Evolutionary conservation across 495 filamentous ascomycete genomes (phyloP), one percentile per base, ranked within the genome.

Genomic region (Evernia prunastri): DNA sequence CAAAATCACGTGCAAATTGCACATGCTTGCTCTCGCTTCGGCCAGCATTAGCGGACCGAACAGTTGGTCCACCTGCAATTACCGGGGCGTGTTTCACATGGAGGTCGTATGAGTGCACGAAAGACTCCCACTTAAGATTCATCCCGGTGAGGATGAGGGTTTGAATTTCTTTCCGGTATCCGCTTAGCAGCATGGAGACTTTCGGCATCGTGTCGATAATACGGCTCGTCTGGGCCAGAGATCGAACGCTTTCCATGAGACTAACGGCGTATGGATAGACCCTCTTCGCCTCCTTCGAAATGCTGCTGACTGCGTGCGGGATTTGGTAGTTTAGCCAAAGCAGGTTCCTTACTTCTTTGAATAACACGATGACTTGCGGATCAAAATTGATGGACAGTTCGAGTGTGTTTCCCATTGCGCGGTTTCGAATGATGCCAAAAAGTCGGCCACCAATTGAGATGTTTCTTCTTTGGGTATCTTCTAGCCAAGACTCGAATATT

Each of bases 301-400:
- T 88, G 67, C 90, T 97, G 81, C 86, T 96, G 70, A 99, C 87
- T 2, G 87, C 81, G 77, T 97, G 94, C 31, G 95, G 94, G 35
- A 99, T 89, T 60, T 88, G 86, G 73, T 89, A 97, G 70, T 89
- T 91, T 54, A 94, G 84, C 92, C 93, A 97, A 33, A 91, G 82
- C 36, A 99, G 81, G 69, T 97, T 97, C 33, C 94, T 86, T n/a
- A 96, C 95, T 77, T 99, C 94, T 71, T 99, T 99, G 81, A 97
- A 99, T 37, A 99, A 76, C 0, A 91, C 90, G 73, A 97, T 99
- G 64, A 97, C 89, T 71, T 97, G 93, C 12, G 89, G 86, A 75
- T 99, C 92, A 65, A 99, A 99, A 74, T 97, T 99, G 71, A 99
- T 91, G 7, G 82, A 84, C 20, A 99, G 82, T 73, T 97, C 92